Conservation (phyloP, 2,329 filamentous ascomycete species). For the Fusarium circinatum region DNA sequence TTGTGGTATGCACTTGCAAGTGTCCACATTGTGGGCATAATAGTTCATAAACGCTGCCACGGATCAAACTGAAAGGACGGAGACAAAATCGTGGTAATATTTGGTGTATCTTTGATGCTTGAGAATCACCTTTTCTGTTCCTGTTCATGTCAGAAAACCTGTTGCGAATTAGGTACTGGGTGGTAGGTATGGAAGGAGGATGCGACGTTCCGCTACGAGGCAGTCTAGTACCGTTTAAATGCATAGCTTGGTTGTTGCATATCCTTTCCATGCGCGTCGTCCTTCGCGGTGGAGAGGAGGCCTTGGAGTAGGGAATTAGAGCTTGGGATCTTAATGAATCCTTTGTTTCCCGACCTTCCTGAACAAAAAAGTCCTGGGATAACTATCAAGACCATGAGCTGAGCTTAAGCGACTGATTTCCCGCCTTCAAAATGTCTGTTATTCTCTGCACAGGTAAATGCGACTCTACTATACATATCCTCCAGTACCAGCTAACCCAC, state of each 20-base stretch:
- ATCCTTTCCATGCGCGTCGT: constrained; percentile 2
- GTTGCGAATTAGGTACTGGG: neutral
- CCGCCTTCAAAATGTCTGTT: constrained; percentile 62
- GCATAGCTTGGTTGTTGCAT: constrained; percentile 34
- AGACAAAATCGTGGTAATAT: neutral
- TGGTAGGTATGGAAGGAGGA: neutral
- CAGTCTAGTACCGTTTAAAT: neutral
- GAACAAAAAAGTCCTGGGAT: constrained; percentile 28
- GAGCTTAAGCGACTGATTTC: constrained; percentile 27
- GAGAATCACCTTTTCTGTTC: neutral
- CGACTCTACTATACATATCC: neutral
- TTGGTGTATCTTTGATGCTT: neutral
- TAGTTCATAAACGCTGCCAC: neutral
- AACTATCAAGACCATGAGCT: constrained; percentile 41
- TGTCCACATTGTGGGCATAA: neutral
- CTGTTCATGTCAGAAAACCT: neutral
- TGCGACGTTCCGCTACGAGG: neutral
- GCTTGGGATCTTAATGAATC: constrained; percentile 8
- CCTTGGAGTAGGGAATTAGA: constrained; percentile 35
- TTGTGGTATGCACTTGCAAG: neutral
- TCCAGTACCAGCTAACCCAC: constrained; percentile 34
- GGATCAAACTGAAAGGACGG: neutral
- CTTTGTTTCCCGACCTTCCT: constrained; percentile 6
- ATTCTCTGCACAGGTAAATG: constrained; percentile 70
- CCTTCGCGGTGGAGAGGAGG: constrained; percentile 10